Evolutionary conservation across 495 filamentous ascomycete species (phyloP).

Genomic region (Lepraria neglecta): DNA sequence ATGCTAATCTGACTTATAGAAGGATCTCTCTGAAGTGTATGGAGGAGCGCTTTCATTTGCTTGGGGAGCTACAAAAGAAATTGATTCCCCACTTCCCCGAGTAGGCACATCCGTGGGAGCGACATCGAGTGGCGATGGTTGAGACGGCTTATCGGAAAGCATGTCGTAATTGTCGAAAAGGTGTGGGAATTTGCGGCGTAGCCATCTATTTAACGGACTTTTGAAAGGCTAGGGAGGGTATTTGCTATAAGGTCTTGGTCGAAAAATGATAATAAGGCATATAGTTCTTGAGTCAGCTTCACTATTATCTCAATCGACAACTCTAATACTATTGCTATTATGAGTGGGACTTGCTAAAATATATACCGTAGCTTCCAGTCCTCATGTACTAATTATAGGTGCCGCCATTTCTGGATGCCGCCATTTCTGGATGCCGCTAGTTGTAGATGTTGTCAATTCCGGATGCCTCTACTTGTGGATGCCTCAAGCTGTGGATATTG

Average conservation of each 20-base stretch:
- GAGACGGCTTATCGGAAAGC: constrained; percentile 4
- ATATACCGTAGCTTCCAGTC: constrained; percentile 8
- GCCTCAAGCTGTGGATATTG: too few relatives aligned
- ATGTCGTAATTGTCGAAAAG: not conserved
- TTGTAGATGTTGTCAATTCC: not conserved
- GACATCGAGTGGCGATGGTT: not conserved
- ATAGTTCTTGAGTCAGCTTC: not conserved
- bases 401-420: constrained; percentile 8
- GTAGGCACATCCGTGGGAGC: not conserved
- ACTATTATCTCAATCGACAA: constrained; percentile 8
- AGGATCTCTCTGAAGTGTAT: constrained; percentile 4
- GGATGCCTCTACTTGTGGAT: not conserved
- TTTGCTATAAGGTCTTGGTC: not conserved
- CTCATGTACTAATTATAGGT: constrained; percentile 7
- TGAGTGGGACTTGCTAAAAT: not conserved
- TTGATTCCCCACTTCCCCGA: not conserved
- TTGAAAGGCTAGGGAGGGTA: not conserved
- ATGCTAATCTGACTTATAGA: constrained; percentile 4
- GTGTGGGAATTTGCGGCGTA: not conserved
- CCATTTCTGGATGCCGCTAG: not conserved
- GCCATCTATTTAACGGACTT: not conserved
- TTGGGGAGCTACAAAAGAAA: not conserved
- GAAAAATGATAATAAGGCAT: constrained; percentile 6
- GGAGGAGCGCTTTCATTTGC: not conserved
- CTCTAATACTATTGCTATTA: constrained; percentile 3